A percentile compares a stretch with the other conserved stretches of the same genome.
These are phyloP conservation scores for Puccinia brachypodii DNA, from an alignment of 1,284 basidiomycete genomes.

Conservation along the genomic window DNA sequence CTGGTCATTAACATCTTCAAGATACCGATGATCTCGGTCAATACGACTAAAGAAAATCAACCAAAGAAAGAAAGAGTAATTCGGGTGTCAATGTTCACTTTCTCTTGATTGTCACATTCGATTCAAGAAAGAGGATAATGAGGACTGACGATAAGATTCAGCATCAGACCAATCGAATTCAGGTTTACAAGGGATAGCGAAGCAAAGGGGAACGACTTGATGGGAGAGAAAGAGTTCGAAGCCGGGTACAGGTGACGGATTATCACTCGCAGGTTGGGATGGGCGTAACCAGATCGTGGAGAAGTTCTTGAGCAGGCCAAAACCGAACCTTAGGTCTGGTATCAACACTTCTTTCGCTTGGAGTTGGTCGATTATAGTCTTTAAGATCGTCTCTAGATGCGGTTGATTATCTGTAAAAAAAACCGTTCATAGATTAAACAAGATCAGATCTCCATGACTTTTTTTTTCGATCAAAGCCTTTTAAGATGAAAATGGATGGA, in stretches of 20 bases:
- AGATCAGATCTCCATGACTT: not conserved
- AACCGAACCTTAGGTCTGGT: slow-evolving; percentile 73
- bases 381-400: slow-evolving; percentile 75
- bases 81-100: too few species aligned
- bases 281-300: slow-evolving; percentile 73
- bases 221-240: slow-evolving; percentile 94
- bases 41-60: slow-evolving; percentile 63
- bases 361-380: slow-evolving; percentile 65
- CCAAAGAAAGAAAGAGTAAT: not conserved
- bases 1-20: slow-evolving; percentile 75
- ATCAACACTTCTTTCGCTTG: slow-evolving; percentile 68
- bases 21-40: slow-evolving; percentile 81
- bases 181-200: slow-evolving; percentile 74
- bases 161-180: slow-evolving; percentile 86
- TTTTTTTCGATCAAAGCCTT: not conserved
- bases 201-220: slow-evolving; percentile 76
- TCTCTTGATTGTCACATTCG: not conserved
- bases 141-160: slow-evolving; percentile 61
- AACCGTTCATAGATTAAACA: slow-evolving; percentile 23
- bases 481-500: slow-evolving; percentile 5
- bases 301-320: slow-evolving; percentile 71
- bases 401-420: slow-evolving; percentile 70
- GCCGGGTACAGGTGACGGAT: slow-evolving; percentile 68
- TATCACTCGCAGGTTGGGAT: slow-evolving; percentile 50
- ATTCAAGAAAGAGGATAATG: not conserved